Conservation (phyloP, 23 red algal species). For the Gracilaria gracilis region DNA sequence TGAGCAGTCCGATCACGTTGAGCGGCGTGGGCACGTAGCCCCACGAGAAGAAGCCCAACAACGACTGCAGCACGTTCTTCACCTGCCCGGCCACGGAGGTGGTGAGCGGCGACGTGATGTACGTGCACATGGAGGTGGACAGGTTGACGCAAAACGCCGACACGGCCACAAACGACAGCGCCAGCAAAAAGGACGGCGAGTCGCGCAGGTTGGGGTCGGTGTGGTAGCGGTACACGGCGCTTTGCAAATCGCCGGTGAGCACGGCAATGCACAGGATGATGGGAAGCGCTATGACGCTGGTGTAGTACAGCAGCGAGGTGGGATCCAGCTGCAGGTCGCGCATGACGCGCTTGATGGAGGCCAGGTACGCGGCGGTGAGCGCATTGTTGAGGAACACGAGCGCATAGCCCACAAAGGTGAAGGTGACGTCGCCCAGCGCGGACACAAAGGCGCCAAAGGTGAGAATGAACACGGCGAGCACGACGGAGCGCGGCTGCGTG, state of each 20-base stretch:
- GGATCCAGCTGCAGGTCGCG: slow-evolving; percentile 69
- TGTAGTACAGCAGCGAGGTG: slow-evolving; percentile 84
- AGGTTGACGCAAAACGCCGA: slow-evolving; percentile 94
- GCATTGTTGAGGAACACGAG: slow-evolving; percentile 96
- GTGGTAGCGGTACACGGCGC: slow-evolving; percentile 46
- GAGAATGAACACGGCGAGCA: slow-evolving; percentile 84
- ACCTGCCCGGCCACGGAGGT: slow-evolving; percentile 80
- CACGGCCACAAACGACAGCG: slow-evolving; percentile 76
- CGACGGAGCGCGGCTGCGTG: slow-evolving; percentile 56
- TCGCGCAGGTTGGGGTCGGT: slow-evolving; percentile 43
- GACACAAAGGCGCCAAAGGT: slow-evolving; percentile 90
- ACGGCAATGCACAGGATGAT: slow-evolving; percentile 61
- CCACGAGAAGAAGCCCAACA: slow-evolving; percentile 81
- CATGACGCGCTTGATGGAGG: slow-evolving; percentile 89
- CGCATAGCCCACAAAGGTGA: slow-evolving; percentile 80
- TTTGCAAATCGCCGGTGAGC: slow-evolving; percentile 47
- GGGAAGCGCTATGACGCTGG: slow-evolving; percentile 72
- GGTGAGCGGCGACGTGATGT: slow-evolving; percentile 75
- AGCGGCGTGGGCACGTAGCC: slow-evolving; percentile 76
- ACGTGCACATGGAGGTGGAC: slow-evolving; percentile 75
- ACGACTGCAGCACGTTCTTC: slow-evolving; percentile 78
- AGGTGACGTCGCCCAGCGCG: slow-evolving; percentile 89
- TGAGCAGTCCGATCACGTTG: slow-evolving; percentile 72
- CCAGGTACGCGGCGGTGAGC: slow-evolving; percentile 89
- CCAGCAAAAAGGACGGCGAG: slow-evolving; percentile 63